Evolutionary conservation across 83 land plant species (phyloP).

Genomic region (Picea abies): DNA sequence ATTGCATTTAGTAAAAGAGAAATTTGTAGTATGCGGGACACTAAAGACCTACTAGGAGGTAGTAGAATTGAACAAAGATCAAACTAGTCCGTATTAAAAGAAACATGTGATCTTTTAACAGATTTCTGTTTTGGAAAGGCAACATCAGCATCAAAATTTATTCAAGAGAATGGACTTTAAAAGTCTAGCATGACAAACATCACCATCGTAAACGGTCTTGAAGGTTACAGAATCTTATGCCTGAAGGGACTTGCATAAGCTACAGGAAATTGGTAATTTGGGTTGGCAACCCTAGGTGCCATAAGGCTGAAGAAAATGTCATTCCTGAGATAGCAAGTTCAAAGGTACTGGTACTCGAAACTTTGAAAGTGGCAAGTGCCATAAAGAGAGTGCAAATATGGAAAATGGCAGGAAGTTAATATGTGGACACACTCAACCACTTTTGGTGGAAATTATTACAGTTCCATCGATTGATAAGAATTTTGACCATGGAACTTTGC

Average conservation of each 20-base stretch:
- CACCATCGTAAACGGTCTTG: not conserved
- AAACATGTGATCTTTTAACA: not conserved
- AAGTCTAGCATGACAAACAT: not conserved
- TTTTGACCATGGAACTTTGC: too few relatives aligned
- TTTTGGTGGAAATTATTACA: too few relatives aligned
- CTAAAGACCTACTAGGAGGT: not conserved
- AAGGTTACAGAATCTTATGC: not conserved
- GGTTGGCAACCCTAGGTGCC: too few relatives aligned
- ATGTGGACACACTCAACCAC: too few relatives aligned
- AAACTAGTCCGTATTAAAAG: not conserved
- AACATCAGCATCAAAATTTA: not conserved
- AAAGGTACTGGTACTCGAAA: too few relatives aligned
- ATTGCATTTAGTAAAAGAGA: not conserved
- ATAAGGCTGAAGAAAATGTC: too few relatives aligned
- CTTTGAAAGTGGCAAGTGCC: too few relatives aligned
- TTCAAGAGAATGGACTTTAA: not conserved
- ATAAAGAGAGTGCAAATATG: too few relatives aligned
- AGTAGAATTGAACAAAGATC: not conserved
- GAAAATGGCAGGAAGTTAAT: too few relatives aligned
- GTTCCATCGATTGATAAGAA: too few relatives aligned
- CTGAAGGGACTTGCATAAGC: not conserved
- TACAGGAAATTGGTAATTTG: too few relatives aligned
- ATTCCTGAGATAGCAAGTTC: too few relatives aligned
- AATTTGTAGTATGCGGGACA: not conserved
- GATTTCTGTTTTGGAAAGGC: not conserved